Evolutionary conservation across 139 green algal genomes (phyloP), one percentile per base, ranked within the genome.

Genomic region (Mesostigma viride): DNA sequence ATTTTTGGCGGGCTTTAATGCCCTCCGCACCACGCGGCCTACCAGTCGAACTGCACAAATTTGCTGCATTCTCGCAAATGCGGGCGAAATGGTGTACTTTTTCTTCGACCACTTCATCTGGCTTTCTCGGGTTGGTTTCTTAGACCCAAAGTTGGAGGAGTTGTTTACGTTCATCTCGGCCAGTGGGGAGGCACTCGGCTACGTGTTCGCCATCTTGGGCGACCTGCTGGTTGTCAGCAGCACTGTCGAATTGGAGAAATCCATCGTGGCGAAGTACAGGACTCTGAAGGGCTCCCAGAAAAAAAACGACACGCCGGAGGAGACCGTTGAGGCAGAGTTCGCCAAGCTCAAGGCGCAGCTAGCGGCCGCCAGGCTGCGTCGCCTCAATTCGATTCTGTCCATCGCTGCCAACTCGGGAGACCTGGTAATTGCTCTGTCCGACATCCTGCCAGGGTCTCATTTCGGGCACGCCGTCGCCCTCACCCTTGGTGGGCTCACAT

Each of bases 101-200:
- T 53, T 53, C 40, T 53, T 53, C 17, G 40, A 53, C 40, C 40
- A 53, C 40, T 53, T 53, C 40, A 53, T 53, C 17, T 53, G 40
- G 40, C 40, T 53, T 17, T 53, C 40, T 53, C 40, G 40, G 14
- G 40, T 53, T 17, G 40, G 40, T 14, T 53, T 53, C 17, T 17
- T 53, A 17, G 14, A 53, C 17, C 40, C 40, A 53, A 14, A 53
- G 14, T 53, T 53, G 40, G 40, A 53, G 17, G 17, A 17, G 14
- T 24, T 14, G 17, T 53, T 53, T 17, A 17, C 14, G 40, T 53
- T 53, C 40, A 53, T 53, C 14, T 53, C 40, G 14, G 40, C 40
- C 14, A 24, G 14, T 53, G 40, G 40, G 14, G 40, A 53, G 17
- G 40, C 40, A 17, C 40, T 53, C 17, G 40, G 40, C 17, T 53